These are phyloP conservation scores for Omphalotus guepiniiformis DNA, from an alignment of 768 basidiomycete species.

Conservation along the genomic window DNA sequence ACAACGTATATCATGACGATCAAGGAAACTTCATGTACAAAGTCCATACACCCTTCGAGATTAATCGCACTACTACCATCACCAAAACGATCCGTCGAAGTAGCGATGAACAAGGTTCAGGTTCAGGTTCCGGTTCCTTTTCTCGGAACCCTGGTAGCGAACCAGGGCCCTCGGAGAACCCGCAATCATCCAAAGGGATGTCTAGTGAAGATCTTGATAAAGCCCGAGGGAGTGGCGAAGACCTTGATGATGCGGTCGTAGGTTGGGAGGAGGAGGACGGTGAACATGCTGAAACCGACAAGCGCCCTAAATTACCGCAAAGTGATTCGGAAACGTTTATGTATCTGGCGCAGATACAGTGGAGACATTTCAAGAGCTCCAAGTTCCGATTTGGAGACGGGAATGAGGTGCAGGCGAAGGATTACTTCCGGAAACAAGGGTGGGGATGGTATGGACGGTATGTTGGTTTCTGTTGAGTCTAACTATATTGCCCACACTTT, in stretches of 20 bases:
- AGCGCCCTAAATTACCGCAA: too few relatives aligned
- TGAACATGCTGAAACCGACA: not conserved
- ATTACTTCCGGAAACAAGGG: conserved; percentile 22
- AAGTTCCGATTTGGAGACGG: conserved; percentile 24
- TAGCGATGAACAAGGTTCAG: too few relatives aligned
- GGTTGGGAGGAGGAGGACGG: not conserved
- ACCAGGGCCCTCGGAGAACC: not conserved
- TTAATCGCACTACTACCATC: not conserved
- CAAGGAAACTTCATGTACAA: not conserved
- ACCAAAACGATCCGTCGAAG: not conserved
- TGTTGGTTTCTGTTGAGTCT: not conserved
- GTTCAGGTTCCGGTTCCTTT: too few relatives aligned
- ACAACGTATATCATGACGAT: not conserved
- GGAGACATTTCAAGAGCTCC: conserved; percentile 25
- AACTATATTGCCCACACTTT: not conserved
- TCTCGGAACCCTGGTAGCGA: too few relatives aligned
- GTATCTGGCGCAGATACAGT: conserved; percentile 29
- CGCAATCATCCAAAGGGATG: not conserved
- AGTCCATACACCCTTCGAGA: not conserved
- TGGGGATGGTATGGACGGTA: conserved; percentile 20
- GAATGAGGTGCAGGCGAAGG: conserved; percentile 18
- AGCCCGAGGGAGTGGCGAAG: not conserved
- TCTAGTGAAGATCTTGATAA: not conserved
- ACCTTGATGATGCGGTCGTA: not conserved
- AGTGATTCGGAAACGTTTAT: too few relatives aligned